Evolutionary conservation across 1,139 yeast species (phyloP).

Genomic region (Hyphopichia pseudoburtonii): DNA sequence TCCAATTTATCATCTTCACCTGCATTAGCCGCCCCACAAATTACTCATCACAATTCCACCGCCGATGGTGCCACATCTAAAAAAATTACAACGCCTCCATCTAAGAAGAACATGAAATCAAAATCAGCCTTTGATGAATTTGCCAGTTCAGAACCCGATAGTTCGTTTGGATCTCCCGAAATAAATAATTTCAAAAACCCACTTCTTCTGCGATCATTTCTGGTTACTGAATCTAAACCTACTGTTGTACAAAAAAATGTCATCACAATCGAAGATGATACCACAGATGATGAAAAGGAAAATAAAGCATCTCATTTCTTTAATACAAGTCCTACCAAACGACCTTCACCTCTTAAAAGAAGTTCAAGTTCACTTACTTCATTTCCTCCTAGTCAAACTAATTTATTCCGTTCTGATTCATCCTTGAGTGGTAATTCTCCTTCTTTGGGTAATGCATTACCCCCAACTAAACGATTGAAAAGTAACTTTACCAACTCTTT

Average conservation of each 20-base stretch:
- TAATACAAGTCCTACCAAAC: background rate
- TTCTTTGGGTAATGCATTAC: background rate
- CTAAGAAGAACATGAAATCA: too few species aligned
- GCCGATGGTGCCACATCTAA: too few species aligned
- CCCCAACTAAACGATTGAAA: background rate
- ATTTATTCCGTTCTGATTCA: too few species aligned
- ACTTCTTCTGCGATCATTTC: slow-evolving; percentile 13
- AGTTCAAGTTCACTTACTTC: background rate
- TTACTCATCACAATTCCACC: too few species aligned
- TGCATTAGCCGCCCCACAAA: too few species aligned
- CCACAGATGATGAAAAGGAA: background rate
- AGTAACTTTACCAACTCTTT: background rate
- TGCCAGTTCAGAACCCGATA: slow-evolving; percentile 22
- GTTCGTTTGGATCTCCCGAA: slow-evolving; percentile 33
- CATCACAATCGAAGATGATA: background rate
- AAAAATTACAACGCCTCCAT: too few species aligned
- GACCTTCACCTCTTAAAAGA: background rate
- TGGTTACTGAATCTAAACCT: background rate
- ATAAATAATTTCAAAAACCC: slow-evolving; percentile 27
- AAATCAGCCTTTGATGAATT: slow-evolving; percentile 25
- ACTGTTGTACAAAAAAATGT: background rate
- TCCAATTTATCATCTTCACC: too few species aligned
- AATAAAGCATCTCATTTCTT: background rate
- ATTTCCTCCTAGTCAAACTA: too few species aligned
- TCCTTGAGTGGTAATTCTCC: background rate